Conservation (phyloP, 192 early-diverging fungal species). For the Coemansia sp. region DNA sequence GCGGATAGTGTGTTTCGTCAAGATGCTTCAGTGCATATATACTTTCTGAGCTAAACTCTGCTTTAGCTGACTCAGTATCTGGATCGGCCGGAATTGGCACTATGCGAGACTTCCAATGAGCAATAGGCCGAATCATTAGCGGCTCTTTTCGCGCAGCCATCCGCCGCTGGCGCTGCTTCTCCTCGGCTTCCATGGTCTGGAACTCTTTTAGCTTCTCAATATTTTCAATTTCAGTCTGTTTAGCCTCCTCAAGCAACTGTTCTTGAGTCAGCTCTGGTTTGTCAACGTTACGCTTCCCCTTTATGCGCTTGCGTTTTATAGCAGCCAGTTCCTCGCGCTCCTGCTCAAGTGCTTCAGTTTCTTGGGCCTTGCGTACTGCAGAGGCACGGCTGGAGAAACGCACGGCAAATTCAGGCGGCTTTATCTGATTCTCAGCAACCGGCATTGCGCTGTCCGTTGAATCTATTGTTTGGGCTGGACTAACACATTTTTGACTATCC, state of each 20-base stretch:
- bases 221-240: constrained; percentile 42
- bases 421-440: neutral
- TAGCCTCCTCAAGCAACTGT: constrained; percentile 49
- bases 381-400: constrained; percentile 38
- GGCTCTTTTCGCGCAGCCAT: constrained; percentile 26
- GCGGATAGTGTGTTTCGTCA: constrained; percentile 28
- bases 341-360: constrained; percentile 25
- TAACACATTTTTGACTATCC: neutral
- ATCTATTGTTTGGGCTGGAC: neutral
- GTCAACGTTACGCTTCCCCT: neutral
- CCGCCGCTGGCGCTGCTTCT: constrained; percentile 30
- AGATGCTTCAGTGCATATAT: constrained; percentile 31
- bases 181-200: constrained; percentile 43
- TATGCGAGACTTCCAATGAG: constrained; percentile 28
- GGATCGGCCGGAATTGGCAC: neutral
- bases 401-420: constrained; percentile 22
- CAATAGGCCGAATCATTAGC: constrained; percentile 40
- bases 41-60: neutral
- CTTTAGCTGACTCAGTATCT: neutral
- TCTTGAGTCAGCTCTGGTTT: constrained; percentile 35
- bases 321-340: constrained; percentile 34
- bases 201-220: constrained; percentile 31
- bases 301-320: constrained; percentile 23
- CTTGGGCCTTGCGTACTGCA: constrained; percentile 45
- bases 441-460: neutral